These are phyloP conservation scores for Myriangium duriaei DNA, from an alignment of 2,329 filamentous ascomycete genomes.

Conservation along the genomic window DNA sequence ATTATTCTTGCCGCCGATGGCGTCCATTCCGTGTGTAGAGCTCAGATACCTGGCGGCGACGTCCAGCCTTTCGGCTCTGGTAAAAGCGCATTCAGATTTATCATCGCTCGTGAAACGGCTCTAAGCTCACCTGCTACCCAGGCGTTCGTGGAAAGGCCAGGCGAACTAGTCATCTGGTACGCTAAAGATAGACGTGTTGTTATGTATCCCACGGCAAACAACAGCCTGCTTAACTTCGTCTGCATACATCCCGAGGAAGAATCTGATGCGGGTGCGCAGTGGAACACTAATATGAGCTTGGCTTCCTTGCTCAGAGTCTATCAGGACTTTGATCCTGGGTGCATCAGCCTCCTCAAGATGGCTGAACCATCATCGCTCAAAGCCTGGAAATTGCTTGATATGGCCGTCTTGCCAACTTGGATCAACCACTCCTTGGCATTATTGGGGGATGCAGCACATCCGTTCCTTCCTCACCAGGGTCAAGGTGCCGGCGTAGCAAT, in stretches of 20 bases:
- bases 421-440: conserved; percentile 41
- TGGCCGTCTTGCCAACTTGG: conserved; percentile 47
- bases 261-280: conserved; percentile 17
- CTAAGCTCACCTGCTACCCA: conserved; percentile 27
- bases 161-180: conserved; percentile 29
- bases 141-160: conserved; percentile 26
- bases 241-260: conserved; percentile 23
- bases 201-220: conserved; percentile 27
- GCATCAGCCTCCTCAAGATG: background rate
- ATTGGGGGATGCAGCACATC: conserved; percentile 56
- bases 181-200: conserved; percentile 29
- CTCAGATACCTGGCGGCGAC: conserved; percentile 22
- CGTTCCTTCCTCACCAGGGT: conserved; percentile 52
- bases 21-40: conserved; percentile 23
- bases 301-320: conserved; percentile 25
- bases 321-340: conserved; percentile 20
- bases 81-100: conserved; percentile 44
- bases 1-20: conserved; percentile 16
- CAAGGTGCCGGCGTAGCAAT: conserved; percentile 54
- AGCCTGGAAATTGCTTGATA: conserved; percentile 50
- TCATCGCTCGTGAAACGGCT: conserved; percentile 33
- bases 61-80: conserved; percentile 34
- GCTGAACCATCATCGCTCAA: conserved; percentile 29
- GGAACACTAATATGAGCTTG: conserved; percentile 22
- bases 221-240: conserved; percentile 31